phyloP scores from a whole-genome alignment of 2,329 filamentous ascomycete genomes.

The Aureobasidium lini region DNA sequence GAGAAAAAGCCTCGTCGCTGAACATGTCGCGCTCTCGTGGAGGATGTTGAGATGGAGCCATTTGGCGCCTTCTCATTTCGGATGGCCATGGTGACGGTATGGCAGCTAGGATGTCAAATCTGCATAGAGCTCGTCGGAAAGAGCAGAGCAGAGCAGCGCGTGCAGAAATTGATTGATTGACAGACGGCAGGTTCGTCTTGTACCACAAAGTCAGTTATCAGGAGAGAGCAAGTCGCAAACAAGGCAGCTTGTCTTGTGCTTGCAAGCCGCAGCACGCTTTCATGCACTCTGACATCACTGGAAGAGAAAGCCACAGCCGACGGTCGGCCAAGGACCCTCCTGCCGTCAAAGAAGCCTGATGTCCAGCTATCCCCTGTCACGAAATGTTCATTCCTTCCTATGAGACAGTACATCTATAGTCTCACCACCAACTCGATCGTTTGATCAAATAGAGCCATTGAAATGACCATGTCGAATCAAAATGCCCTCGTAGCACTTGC shows the following conservation, averaged over 20 bases:
- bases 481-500: too few species aligned
- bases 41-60: slow-evolving; percentile 7
- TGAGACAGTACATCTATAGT: too few species aligned
- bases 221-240: neutral
- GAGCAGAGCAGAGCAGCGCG: neutral
- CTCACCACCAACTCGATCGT: too few species aligned
- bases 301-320: neutral
- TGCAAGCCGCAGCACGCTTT: neutral
- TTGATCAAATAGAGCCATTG: too few species aligned
- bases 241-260: slow-evolving; percentile 8
- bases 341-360: too few species aligned
- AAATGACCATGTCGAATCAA: too few species aligned
- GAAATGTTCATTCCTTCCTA: too few species aligned
- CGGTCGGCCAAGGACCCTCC: too few species aligned
- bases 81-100: slow-evolving; percentile 13
- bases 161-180: neutral
- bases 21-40: neutral
- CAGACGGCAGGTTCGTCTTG: neutral
- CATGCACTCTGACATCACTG: neutral
- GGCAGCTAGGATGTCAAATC: neutral
- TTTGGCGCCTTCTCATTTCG: slow-evolving; percentile 13
- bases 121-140: neutral
- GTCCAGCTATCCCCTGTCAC: too few species aligned
- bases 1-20: slow-evolving; percentile 14
- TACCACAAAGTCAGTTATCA: neutral